Evolutionary conservation across 176 grass and related monocot genomes (phyloP), one percentile per base, ranked within the genome.

Genomic region (Rhynchospora breviuscula): DNA sequence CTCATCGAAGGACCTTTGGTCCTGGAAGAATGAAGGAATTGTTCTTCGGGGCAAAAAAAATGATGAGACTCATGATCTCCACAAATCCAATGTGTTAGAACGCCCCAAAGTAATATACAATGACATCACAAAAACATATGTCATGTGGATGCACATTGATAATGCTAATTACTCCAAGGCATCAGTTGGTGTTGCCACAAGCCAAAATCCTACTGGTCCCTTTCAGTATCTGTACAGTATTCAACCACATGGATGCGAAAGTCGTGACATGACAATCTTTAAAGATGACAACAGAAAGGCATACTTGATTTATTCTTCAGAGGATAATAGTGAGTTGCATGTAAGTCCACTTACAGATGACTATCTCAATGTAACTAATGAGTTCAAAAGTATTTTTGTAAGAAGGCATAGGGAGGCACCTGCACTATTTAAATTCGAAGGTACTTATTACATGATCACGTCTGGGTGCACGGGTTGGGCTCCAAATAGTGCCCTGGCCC

Each of bases 121-220:
- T 72, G 91, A 93, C 29, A 74, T 70, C 40, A 92, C 91, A 8
- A 81, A 86, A 71, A 85, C 87, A 64, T 99, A 99, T 33, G 89
- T 99, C 83, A 99, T 99, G 97, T 99, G 97, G 97, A 96, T 99
- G 93, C 97, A 96, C 79, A 84, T 99, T 85, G 97, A 99, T 67
- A 91, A 99, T 79, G 88, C 81, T 25, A 99, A 96, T 69, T 99
- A 99, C 81, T 95, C 97, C 26, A 96, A 92, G 82, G 97, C 97
- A 0, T 93, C 93, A 10, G 88, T 99, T 31, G 97, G 97, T 19
- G 91, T 99, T 63, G 91, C 93, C 0, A 45, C 86, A 47, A 90
- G 91, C 31, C 85, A 90, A 48, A 90, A 78, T 23, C 85, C 97
- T 17, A 96, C 80, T 7, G 97, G 97, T 26, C 93, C 91, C 10